Base-by-base conservation (phyloP, 352 stramenopile genomes). In the Globisporangium canariense region DNA sequence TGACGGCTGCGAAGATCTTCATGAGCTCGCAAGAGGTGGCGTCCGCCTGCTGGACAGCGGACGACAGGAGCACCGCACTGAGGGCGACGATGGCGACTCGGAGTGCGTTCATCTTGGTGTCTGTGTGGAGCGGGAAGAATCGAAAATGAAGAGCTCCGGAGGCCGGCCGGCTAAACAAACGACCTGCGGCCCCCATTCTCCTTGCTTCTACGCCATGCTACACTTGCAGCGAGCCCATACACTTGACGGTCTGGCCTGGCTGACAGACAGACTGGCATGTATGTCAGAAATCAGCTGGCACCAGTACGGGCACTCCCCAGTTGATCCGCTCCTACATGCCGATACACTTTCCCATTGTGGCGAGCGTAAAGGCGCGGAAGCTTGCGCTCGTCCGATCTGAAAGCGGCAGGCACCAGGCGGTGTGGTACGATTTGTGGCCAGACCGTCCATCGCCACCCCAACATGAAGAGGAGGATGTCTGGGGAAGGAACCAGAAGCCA, bases 1-100 rank as follows among this genome's bases (percentile, higher is more conserved):
- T 73, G 28, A 78, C 58, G 34, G 71, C 43, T 2, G 49, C 52
- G 41, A 78, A 81, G 41, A 81, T 69, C 53, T 70, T 73, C 60
- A 77, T 75, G 45, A 79, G 64, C 18, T 79, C 69, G 58, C 71
- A 81, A 18, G 68, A 66, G 11, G 60, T 49, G 13, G 50, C 59
- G 9, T 66, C 38, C 0, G 46, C 20, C 4, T 11, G 30, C 30
- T 47, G 57, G 16, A 30, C 50, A 28, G 5, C 60, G 8, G 66
- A 30, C 2, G 60, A 28, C n/a, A 66, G 47, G 6, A 76, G 20
- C n/a, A 54, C 53, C 9, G 32, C 34, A 53, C 46, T 8, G 16
- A 49, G 25, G 10, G 45, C 18, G 4, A 45, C 25, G n/a, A 64
- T 11, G 3, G 53, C 3, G 22, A 40, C 22, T 34, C 25, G 55